Conservation (phyloP, 176 grass and related monocot genomes). For the Calamus simplicifolius region DNA sequence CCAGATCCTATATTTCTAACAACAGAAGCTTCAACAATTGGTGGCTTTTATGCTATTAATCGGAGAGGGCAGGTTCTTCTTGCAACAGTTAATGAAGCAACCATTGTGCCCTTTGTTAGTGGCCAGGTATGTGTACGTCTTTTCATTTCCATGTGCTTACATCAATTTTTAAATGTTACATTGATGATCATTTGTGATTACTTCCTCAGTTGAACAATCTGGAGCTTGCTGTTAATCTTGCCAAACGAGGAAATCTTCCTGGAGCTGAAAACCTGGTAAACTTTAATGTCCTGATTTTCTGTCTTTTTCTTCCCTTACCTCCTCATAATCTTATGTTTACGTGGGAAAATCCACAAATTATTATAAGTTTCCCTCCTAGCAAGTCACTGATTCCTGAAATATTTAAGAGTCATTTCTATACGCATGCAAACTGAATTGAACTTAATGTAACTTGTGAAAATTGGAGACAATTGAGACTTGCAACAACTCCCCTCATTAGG, state of each 20-base stretch:
- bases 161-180: too few species aligned
- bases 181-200: background rate
- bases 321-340: too few species aligned
- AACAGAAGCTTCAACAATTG: conserved; percentile 62
- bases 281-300: background rate
- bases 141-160: too few species aligned
- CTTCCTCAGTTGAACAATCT: conserved; percentile 80
- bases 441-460: too few species aligned
- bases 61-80: conserved; percentile 93
- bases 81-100: conserved; percentile 91
- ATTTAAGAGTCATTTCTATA: too few species aligned
- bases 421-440: too few species aligned
- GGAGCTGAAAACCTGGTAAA: conserved; percentile 91
- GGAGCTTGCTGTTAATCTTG: conserved; percentile 97
- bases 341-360: too few species aligned
- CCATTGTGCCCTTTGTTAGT: conserved; percentile 80
- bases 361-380: too few species aligned
- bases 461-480: too few species aligned
- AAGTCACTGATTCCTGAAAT: too few species aligned
- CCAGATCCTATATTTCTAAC: conserved; percentile 98
- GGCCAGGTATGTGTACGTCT: conserved; percentile 47
- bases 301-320: too few species aligned
- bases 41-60: conserved; percentile 97
- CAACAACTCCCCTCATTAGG: too few species aligned
- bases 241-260: conserved; percentile 98